A percentile compares a stretch with the other conserved stretches of the same genome.
Evolutionary conservation across 495 filamentous ascomycete species (phyloP).

Genomic region (Chaetomium cochliodes): DNA sequence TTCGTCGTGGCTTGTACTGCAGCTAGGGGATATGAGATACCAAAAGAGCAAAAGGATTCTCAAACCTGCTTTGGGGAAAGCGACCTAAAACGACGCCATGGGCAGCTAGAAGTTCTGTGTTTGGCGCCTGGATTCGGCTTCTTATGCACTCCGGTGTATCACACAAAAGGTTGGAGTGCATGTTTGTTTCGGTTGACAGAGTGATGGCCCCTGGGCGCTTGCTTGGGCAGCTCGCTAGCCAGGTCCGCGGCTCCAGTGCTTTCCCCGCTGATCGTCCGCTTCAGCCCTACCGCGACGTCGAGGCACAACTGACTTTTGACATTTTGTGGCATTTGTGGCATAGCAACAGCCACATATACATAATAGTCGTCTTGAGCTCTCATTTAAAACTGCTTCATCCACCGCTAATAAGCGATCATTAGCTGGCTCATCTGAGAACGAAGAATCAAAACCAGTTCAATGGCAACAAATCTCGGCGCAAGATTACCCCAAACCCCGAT

Average conservation of each 20-base stretch:
- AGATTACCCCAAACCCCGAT: background rate
- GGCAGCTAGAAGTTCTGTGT: background rate
- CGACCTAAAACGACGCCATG: background rate
- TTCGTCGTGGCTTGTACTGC: conserved; percentile 22
- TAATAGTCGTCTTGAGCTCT: background rate
- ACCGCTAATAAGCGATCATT: background rate
- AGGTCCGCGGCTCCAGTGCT: conserved; percentile 8
- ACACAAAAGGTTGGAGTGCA: conserved; percentile 23
- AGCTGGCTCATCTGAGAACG: background rate
- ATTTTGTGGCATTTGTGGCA: background rate
- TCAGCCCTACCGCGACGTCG: conserved; percentile 1
- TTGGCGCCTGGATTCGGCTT: conserved; percentile 17
- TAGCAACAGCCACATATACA: background rate
- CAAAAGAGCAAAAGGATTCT: conserved; percentile 21
- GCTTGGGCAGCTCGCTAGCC: background rate
- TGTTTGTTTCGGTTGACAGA: conserved; percentile 18
- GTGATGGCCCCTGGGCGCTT: conserved; percentile 27
- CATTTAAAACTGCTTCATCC: background rate
- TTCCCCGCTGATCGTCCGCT: background rate
- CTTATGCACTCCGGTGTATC: conserved; percentile 12
- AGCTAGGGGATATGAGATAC: conserved; percentile 23
- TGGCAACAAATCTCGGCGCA: background rate
- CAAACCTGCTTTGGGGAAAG: background rate
- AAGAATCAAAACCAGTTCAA: background rate
- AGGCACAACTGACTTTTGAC: background rate